Evolutionary conservation across 345 rosid genomes (phyloP).

Genomic region (Brassica juncea): DNA sequence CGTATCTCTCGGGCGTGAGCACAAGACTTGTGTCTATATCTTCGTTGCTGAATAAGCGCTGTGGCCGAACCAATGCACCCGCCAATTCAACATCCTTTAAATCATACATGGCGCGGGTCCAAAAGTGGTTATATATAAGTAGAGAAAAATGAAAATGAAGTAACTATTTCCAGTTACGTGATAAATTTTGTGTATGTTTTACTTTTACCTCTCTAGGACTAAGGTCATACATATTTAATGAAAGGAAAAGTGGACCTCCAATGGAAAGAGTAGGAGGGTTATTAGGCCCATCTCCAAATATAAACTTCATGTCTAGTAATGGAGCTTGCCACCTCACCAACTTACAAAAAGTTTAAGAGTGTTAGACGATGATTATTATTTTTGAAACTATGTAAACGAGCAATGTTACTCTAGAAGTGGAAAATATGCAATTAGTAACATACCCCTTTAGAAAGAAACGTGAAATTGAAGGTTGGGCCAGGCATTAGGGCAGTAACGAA

Average conservation of each 20-base stretch:
- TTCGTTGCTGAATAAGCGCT: constrained; percentile 41
- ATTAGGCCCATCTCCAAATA: constrained; percentile 45
- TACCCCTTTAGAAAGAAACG: constrained; percentile 37
- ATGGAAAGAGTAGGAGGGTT: constrained; percentile 52
- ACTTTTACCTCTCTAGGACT: constrained; percentile 60
- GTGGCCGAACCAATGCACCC: constrained; percentile 46
- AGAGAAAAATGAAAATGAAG: background rate
- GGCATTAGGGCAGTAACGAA: constrained; percentile 32
- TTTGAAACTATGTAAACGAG: background rate
- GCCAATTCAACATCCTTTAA: constrained; percentile 56
- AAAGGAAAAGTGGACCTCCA: constrained; percentile 44
- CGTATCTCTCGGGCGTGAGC: constrained; percentile 45
- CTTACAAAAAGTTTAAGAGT: constrained; percentile 24
- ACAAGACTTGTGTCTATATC: constrained; percentile 44
- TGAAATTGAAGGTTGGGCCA: constrained; percentile 26
- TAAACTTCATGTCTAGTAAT: constrained; percentile 41
- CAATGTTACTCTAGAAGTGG: background rate
- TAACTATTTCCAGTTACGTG: background rate
- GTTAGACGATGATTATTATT: background rate
- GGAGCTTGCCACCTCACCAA: constrained; percentile 36
- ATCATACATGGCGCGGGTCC: background rate
- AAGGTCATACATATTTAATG: constrained; percentile 45
- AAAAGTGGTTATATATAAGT: background rate
- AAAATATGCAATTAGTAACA: background rate
- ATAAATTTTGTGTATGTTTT: background rate